Base-by-base conservation (phyloP, 2,329 filamentous ascomycete species). In the Penicillium sp. region DNA sequence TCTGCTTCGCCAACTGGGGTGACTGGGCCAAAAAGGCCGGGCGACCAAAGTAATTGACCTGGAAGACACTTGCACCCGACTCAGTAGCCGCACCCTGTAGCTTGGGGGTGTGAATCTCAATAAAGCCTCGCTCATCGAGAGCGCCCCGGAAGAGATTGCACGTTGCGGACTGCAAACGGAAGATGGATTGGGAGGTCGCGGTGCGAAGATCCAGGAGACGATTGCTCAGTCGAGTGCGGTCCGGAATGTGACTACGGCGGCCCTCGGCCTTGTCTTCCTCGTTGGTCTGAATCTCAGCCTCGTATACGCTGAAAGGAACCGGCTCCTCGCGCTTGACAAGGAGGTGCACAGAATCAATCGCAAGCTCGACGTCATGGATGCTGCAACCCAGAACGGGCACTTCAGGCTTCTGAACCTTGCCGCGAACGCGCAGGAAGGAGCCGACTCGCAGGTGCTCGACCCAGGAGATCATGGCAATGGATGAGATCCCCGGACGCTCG, bases 91-190 rank as follows among this genome's bases (percentile, higher is more conserved):
- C 84, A 1, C 88, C 88, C 73, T 95, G 89, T 38, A 96, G 75
- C 71, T 95, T 96, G 2, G 90, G 90, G 0, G 89, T 95, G 65
- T 95, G 89, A 51, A 96, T 95, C 69, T 96, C 90, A 50, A 95
- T 85, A 65, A 96, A 96, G 12, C 83, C 85, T 53, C 85, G 76
- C 2, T 78, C 76, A 56, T 91, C 86, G 1, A 96, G 78, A 2
- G 85, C 82, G 8, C 78, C 70, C 42, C 90, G 86, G 77, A 95
- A 96, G 26, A 86, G 77, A 59, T 85, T 85, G 58, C 86, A 84
- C 48, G 95, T 82, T 26, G 82, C 84, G 4, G 89, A 86, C 56
- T 93, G 88, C 42, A 95, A 82, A 50, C 88, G 85, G 76, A 95
- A 95, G 54, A 95, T 85, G 32, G 86, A 83, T 66, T 95, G 90